Evolutionary conservation across 441 rosid species (phyloP), one percentile per base, ranked within the genome.

Genomic region (Brassica hybrid): DNA sequence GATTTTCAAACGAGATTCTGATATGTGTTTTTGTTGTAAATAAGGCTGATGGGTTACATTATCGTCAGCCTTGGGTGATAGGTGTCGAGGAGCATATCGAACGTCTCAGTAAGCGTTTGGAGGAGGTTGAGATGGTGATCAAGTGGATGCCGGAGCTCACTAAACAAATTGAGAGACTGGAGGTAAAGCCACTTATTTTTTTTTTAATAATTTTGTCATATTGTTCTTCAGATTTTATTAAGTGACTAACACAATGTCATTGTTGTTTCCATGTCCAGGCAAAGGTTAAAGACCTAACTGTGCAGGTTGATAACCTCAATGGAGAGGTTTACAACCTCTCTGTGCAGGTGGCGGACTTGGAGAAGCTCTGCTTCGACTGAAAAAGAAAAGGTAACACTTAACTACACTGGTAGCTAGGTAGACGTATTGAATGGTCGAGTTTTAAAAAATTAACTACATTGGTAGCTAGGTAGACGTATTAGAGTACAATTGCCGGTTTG

Each of bases 191-290:
- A 36, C 43, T 7, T 1, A 7, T 36, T 36, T 36, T 2, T 9
- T 34, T 6, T 6, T 5, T 5, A 8, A 36, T 38, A 41, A 10
- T 10, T 41, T 41, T 43, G 13, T 41, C 2, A 41, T 41, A 10
- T 10, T 7, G 13, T 41, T 41, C 13, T 41, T 8, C 4, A 10
- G 4, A 7, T 41, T 11, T 41, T 10, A 11, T 10, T 41, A 10
- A 41, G 13, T 41, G 11, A 41, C 5, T 43, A 43, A 43, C 50
- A 43, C 50, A 38, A 38, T 43, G 13, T 41, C 4, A 3, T 10
- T 41, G 13, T 12, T 52, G 48, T 52, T 69, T 70, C 25, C 69
- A 0, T 17, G 21, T 69, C 32, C 9, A 63, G 63, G 69, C 56
- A 69, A 30, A 76, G 54, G 74, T 63, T 69, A 38, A 8, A 38